Conservation (phyloP, 306 rosid species). For the Sechiopsis laciniata region DNA sequence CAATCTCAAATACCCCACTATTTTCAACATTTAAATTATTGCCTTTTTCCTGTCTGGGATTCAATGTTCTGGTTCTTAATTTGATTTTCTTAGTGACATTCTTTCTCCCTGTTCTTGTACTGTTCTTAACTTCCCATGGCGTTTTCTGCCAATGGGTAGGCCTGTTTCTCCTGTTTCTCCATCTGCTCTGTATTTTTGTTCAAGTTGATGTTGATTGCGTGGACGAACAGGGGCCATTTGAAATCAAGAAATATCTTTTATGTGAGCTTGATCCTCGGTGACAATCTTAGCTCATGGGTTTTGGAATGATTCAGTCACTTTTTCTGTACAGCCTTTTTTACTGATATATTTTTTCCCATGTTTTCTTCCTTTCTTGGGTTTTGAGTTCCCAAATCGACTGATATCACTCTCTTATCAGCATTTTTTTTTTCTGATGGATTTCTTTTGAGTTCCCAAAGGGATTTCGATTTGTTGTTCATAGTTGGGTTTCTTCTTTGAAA, state of each 20-base stretch:
- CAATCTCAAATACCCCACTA: constrained; percentile 1
- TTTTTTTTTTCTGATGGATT: background rate
- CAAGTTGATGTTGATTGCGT: background rate
- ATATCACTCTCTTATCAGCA: background rate
- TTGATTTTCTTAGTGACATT: background rate
- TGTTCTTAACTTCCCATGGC: background rate
- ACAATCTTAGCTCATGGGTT: background rate
- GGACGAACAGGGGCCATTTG: constrained; percentile 17
- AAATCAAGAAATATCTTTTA: background rate
- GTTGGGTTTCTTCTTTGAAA: background rate
- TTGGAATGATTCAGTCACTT: background rate
- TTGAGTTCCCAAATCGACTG: background rate
- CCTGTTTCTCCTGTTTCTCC: constrained; percentile 2
- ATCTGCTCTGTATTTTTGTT: constrained; percentile 5
- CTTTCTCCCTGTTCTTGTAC: constrained; percentile 9
- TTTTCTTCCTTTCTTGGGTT: background rate
- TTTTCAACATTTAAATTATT: constrained; percentile 9
- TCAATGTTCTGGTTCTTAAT: background rate
- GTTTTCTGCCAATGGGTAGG: background rate
- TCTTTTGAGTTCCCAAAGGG: background rate
- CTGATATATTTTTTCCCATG: background rate
- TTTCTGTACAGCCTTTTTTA: background rate
- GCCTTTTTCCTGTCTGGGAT: background rate
- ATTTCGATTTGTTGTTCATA: background rate
- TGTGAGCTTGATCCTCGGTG: background rate